A percentile compares a stretch with the other conserved stretches of the same genome.
Evolutionary conservation across 805 yeast species (phyloP).

Genomic region (Lipomyces oligophaga): DNA sequence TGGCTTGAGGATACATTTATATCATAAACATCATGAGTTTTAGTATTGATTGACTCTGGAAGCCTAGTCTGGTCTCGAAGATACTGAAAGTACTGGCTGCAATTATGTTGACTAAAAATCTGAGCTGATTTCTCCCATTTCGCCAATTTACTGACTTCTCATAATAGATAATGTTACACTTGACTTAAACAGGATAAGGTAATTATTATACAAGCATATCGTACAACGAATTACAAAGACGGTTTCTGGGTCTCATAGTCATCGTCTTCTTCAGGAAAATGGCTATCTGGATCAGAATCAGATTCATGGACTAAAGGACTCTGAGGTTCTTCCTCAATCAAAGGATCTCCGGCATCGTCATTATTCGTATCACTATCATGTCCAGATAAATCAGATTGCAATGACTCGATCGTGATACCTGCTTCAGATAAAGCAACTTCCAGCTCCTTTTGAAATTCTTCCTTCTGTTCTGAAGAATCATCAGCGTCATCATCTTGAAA

Average conservation of each 20-base stretch:
- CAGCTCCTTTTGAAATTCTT: constrained; percentile 5
- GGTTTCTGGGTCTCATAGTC: constrained; percentile 5
- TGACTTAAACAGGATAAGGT: too few relatives aligned
- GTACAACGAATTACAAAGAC: too few relatives aligned
- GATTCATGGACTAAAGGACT: constrained; percentile 22
- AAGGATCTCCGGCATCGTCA: constrained; percentile 11
- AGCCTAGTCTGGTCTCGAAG: too few relatives aligned
- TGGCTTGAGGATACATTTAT: constrained; percentile 21
- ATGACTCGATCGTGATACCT: neutral
- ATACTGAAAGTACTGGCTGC: too few relatives aligned
- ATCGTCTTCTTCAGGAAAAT: constrained; percentile 17
- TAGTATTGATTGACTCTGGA: too few relatives aligned
- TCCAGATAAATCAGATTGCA: constrained; percentile 2
- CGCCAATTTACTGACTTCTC: too few relatives aligned
- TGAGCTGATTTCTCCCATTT: too few relatives aligned
- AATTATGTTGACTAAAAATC: too few relatives aligned
- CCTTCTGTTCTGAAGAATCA: constrained; percentile 4
- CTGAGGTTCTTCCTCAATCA: constrained; percentile 20
- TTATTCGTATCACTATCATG: neutral
- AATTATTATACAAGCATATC: too few relatives aligned
- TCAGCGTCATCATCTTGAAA: constrained; percentile 15
- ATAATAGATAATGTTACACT: too few relatives aligned
- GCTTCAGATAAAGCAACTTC: constrained; percentile 6
- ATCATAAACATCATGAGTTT: too few relatives aligned
- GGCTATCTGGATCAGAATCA: constrained; percentile 20